These are phyloP conservation scores for Chrysoporthe cubensis DNA, from an alignment of 2,329 filamentous ascomycete species.

Conservation along the genomic window DNA sequence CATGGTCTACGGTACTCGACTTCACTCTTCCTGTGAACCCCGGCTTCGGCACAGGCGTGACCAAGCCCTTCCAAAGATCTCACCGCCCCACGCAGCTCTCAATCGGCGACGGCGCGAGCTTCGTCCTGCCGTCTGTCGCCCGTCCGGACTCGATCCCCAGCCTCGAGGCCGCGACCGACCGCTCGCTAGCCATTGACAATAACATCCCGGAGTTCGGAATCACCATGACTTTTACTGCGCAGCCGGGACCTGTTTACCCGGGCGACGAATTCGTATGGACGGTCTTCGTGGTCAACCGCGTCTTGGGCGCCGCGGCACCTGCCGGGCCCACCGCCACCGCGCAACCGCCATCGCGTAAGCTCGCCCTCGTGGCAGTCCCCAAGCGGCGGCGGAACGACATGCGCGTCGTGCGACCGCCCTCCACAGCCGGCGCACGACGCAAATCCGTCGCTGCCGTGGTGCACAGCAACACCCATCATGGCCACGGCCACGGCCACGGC, in stretches of 20 bases:
- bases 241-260: slow-evolving; percentile 57
- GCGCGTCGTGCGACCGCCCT: slow-evolving; percentile 57
- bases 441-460: slow-evolving; percentile 23
- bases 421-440: slow-evolving; percentile 50
- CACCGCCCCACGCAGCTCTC: slow-evolving; percentile 68
- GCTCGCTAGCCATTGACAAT: slow-evolving; percentile 43
- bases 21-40: slow-evolving; percentile 70
- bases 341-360: slow-evolving; percentile 57
- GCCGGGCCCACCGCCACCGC: slow-evolving; percentile 31
- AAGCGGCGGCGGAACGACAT: slow-evolving; percentile 64
- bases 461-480: slow-evolving; percentile 9
- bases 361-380: slow-evolving; percentile 71
- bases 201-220: slow-evolving; percentile 67
- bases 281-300: slow-evolving; percentile 77
- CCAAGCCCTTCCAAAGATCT: slow-evolving; percentile 62
- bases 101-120: slow-evolving; percentile 60
- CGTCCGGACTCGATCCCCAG: slow-evolving; percentile 64
- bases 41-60: slow-evolving; percentile 56
- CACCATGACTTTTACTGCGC: slow-evolving; percentile 74
- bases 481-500: slow-evolving; percentile 21
- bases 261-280: slow-evolving; percentile 74
- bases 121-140: slow-evolving; percentile 59
- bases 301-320: slow-evolving; percentile 45
- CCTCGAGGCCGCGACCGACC: slow-evolving; percentile 57
- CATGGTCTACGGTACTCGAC: slow-evolving; percentile 71